A percentile compares a stretch with the other conserved stretches of the same genome.
Evolutionary conservation across 176 grass and related monocot species (phyloP).

Genomic region (Thinopyrum elongatum): DNA sequence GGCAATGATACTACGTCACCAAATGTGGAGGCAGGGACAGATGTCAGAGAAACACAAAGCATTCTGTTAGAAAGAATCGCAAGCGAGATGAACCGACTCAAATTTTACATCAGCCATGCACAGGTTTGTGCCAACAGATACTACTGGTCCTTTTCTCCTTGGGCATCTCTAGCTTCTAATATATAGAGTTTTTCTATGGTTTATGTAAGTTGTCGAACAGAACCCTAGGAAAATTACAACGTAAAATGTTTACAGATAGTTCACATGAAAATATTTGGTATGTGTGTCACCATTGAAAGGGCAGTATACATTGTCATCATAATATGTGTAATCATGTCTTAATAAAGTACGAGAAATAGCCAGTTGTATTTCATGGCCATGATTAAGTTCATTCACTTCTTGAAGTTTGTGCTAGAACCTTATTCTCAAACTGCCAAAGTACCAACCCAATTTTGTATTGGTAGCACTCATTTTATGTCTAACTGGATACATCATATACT

Average conservation of each 20-base stretch:
- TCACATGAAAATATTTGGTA: neutral
- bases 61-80: slow-evolving; percentile 97
- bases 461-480: slow-evolving; percentile 19
- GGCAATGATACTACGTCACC: slow-evolving; percentile 4
- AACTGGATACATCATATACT: neutral
- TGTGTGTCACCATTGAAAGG: neutral
- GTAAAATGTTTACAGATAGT: neutral
- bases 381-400: neutral
- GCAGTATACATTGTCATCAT: neutral
- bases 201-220: neutral
- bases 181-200: neutral
- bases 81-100: slow-evolving; percentile 95
- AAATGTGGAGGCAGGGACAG: slow-evolving; percentile 49
- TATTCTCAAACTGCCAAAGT: neutral
- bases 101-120: slow-evolving; percentile 88
- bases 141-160: neutral
- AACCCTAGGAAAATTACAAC: neutral
- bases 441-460: neutral
- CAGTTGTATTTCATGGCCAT: neutral
- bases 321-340: neutral
- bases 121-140: slow-evolving; percentile 51
- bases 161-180: neutral
- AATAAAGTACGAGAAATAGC: neutral
- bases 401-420: slow-evolving; percentile 1
- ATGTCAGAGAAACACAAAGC: slow-evolving; percentile 81